Evolutionary conservation across 2,329 filamentous ascomycete genomes (phyloP).

Genomic region (Mycocentrospora acerina): DNA sequence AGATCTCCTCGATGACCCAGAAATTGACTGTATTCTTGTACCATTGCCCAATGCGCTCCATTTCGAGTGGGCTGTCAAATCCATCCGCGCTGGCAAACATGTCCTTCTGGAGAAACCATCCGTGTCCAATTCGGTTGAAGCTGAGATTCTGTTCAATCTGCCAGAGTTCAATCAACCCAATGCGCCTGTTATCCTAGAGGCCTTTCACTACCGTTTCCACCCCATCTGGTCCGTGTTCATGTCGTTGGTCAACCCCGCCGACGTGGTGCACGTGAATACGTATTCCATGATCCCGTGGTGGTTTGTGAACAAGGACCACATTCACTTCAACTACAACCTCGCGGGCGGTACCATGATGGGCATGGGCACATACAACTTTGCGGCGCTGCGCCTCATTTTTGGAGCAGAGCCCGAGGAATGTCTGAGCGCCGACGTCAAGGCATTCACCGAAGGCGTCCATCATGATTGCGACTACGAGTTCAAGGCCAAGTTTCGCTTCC

Average conservation of each 20-base stretch:
- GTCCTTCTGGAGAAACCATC: too few species aligned
- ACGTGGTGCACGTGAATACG: slow-evolving; percentile 37
- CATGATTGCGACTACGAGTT: slow-evolving; percentile 23
- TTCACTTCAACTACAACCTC: slow-evolving; percentile 44
- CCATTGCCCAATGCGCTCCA: too few species aligned
- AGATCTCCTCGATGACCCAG: too few species aligned
- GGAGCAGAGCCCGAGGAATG: slow-evolving; percentile 29
- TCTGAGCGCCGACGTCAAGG: slow-evolving; percentile 10
- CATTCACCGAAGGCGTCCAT: slow-evolving; percentile 12
- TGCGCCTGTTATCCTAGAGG: slow-evolving; percentile 47
- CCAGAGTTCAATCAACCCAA: too few species aligned
- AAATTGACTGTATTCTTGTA: too few species aligned
- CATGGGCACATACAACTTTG: slow-evolving; percentile 40
- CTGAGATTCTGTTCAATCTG: too few species aligned
- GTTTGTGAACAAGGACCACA: slow-evolving; percentile 34
- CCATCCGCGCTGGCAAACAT: too few species aligned
- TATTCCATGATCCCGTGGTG: slow-evolving; percentile 28
- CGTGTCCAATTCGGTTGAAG: too few species aligned
- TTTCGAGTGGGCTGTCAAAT: too few species aligned
- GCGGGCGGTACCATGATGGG: slow-evolving; percentile 45
- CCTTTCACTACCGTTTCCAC: slow-evolving; percentile 49
- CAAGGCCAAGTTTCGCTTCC: slow-evolving; percentile 22
- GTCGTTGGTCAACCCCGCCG: slow-evolving; percentile 35
- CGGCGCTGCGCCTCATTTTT: slow-evolving; percentile 29
- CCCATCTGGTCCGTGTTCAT: slow-evolving; percentile 43